Evolutionary conservation across 2,329 filamentous ascomycete species (phyloP), one percentile per base, ranked within the genome.

Genomic region (Sporothrix variecibatus): DNA sequence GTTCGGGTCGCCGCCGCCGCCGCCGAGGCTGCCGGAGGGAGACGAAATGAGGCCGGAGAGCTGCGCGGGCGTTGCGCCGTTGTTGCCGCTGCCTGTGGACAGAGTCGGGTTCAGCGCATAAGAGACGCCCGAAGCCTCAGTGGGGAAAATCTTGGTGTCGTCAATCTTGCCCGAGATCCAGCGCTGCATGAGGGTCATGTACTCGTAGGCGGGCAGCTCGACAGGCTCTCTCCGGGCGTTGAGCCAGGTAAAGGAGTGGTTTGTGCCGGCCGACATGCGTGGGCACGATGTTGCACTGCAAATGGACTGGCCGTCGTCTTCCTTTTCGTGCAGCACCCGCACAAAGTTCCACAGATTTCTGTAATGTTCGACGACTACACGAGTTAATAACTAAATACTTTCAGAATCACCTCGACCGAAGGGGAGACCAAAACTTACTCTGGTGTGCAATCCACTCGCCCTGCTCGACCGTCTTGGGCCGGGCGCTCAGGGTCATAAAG

Each of bases 131-230:
- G 91, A 89, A 7, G 92, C 90, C 79, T 96, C 94, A 58, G 94
- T 97, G 6, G 95, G 95, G 84, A 98, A 98, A 83, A 97, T 94
- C 80, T 89, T 88, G 69, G 90, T 90, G 81, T 98, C 95, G 79
- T 96, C 94, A 77, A 97, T 94, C 85, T 98, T 98, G 84, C 94
- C 94, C 40, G 94, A 93, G 81, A 98, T 97, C 95, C 95, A 98
- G 80, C 95, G 94, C 84, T 98, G 95, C 82, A 98, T 97, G 34
- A 97, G 90, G 78, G 94, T 94, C 84, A 98, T 96, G 84, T 98
- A 98, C 82, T 97, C 94, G 76, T 91, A 91, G 7, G 95, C 95
- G 3, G 95, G 94, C 58, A 98, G 92, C 83, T 97, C 95, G 77
- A 97, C 94, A 12, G 95, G 94, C 80, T 94, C 92, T 78, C 92